Percentiles rank a stretch among this genome's conserved stretches.
Conservation (phyloP, 139 green algal genomes). For the Chlamydomonas eustigma region DNA sequence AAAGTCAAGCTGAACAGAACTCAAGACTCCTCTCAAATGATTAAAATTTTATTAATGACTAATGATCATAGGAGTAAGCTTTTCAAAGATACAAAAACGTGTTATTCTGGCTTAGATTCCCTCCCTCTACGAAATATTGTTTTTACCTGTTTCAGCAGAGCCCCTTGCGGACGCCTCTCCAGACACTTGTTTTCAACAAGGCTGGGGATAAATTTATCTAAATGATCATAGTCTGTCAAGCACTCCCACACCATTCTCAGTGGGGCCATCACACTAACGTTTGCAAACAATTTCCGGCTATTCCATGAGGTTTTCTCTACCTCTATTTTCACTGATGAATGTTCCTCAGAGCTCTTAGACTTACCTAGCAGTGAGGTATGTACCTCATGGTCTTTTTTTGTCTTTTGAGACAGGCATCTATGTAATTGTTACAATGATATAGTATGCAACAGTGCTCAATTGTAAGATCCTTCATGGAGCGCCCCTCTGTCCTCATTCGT, state of each 20-base stretch:
- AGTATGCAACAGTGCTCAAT: no score
- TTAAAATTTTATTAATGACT: background rate
- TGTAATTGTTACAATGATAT: no score
- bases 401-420: no score
- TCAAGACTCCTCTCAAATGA: background rate
- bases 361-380: conserved; percentile 66
- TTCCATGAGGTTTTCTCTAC: conserved; percentile 55
- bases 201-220: conserved; percentile 65
- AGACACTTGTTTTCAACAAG: conserved; percentile 73
- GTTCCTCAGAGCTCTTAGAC: conserved; percentile 82
- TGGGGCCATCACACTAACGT: conserved; percentile 49
- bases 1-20: background rate
- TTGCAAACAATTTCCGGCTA: conserved; percentile 55
- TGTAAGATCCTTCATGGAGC: no score
- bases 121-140: background rate
- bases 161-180: conserved; percentile 25
- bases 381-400: no score
- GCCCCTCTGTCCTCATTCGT: no score
- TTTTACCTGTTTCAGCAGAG: conserved; percentile 47
- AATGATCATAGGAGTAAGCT: background rate
- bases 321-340: conserved; percentile 26
- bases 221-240: conserved; percentile 68
- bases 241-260: conserved; percentile 51
- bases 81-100: background rate
- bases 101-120: background rate